phyloP scores from a whole-genome alignment of 1,284 basidiomycete species.

The Marasmius sp. region DNA sequence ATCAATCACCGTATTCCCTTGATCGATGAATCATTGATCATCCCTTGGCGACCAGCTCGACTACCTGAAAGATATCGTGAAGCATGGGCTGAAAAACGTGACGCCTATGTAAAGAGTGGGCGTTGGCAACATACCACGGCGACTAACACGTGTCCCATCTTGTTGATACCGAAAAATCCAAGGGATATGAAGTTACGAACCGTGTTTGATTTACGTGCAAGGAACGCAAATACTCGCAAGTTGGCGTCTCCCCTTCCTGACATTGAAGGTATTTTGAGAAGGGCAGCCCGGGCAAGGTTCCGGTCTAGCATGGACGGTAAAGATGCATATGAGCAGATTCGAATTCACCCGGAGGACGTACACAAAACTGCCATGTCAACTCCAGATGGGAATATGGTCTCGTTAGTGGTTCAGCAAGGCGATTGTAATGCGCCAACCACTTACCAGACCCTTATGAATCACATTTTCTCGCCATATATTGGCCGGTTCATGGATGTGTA shows the following conservation, averaged over 20 bases:
- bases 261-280: slow-evolving; percentile 21
- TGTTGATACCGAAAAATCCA: slow-evolving; percentile 29
- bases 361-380: slow-evolving; percentile 18
- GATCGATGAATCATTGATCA: slow-evolving; percentile 26
- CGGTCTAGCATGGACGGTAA: slow-evolving; percentile 25
- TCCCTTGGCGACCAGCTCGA: slow-evolving; percentile 24
- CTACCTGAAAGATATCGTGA: slow-evolving; percentile 27
- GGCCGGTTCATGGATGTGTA: slow-evolving; percentile 7
- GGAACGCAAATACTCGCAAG: slow-evolving; percentile 22
- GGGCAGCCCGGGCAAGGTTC: slow-evolving; percentile 30
- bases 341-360: slow-evolving; percentile 26
- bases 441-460: slow-evolving; percentile 12
- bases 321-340: slow-evolving; percentile 31
- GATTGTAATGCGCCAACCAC: slow-evolving; percentile 26
- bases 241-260: slow-evolving; percentile 13
- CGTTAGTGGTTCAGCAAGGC: slow-evolving; percentile 17
- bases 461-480: slow-evolving; percentile 8
- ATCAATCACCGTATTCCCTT: slow-evolving; percentile 36
- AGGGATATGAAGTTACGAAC: slow-evolving; percentile 19
- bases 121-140: slow-evolving; percentile 27
- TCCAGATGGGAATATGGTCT: slow-evolving; percentile 26
- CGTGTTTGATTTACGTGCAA: slow-evolving; percentile 24
- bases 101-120: slow-evolving; percentile 24
- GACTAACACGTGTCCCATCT: slow-evolving; percentile 32
- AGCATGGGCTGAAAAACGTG: slow-evolving; percentile 24